A percentile compares a stretch with the other conserved stretches of the same genome.
Conservation (phyloP, 164 flowering plant species). For the Kingdonia uniflora region DNA sequence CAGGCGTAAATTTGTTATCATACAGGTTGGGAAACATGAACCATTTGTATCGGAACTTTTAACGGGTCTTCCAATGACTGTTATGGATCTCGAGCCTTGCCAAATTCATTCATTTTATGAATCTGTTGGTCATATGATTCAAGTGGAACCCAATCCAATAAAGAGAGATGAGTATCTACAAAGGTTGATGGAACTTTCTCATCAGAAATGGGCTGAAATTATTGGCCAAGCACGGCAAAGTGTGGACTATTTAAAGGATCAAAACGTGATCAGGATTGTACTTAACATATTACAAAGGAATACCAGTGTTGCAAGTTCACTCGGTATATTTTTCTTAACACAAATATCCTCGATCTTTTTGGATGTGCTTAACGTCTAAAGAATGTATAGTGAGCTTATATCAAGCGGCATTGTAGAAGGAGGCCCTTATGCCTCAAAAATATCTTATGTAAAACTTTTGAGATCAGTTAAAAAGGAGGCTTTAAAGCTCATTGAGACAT, state of each 20-base stretch:
- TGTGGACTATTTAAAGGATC: constrained; percentile 83
- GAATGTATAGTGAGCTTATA: constrained; percentile 96
- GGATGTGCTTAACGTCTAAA: constrained; percentile 98
- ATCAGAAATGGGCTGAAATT: constrained; percentile 97
- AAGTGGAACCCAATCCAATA: constrained; percentile 88
- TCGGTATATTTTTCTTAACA: constrained; percentile 78
- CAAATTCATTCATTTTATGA: too few species aligned
- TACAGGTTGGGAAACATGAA: too few species aligned
- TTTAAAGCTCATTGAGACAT: constrained; percentile 91
- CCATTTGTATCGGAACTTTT: too few species aligned
- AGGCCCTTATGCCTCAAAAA: constrained; percentile 77
- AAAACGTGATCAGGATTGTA: constrained; percentile 73
- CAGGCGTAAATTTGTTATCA: too few species aligned
- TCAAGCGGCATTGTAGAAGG: constrained; percentile 88
- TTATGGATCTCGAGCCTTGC: too few species aligned
- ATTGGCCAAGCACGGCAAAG: constrained; percentile 92
- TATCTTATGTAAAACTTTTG: constrained; percentile 82
- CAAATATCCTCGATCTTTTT: constrained; percentile 84
- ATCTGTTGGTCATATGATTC: constrained; percentile 96
- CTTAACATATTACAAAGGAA: constrained; percentile 97
- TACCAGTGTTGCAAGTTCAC: constrained; percentile 84
- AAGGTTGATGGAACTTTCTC: constrained; percentile 90
- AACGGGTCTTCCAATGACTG: too few species aligned
- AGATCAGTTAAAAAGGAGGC: constrained; percentile 98
- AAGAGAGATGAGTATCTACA: constrained; percentile 90